Evolutionary conservation across 805 yeast genomes (phyloP).

Genomic region (Saturnispora sekii): DNA sequence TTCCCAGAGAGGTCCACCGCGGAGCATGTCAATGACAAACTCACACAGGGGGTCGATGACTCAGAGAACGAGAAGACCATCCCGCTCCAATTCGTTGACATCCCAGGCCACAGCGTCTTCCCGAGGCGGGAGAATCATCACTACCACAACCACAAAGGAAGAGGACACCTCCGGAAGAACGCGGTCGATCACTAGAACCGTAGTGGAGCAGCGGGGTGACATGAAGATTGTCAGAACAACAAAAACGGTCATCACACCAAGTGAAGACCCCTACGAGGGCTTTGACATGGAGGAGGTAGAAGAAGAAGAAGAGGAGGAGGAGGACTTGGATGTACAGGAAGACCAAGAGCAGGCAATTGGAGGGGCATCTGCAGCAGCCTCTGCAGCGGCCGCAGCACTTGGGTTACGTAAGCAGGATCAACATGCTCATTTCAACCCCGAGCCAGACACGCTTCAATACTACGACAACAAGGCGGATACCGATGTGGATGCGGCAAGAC

Average conservation of each 20-base stretch:
- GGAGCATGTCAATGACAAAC: slow-evolving; percentile 6
- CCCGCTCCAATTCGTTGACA: slow-evolving; percentile 23
- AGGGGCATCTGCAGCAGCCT: slow-evolving; percentile 10
- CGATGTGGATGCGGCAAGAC: neutral
- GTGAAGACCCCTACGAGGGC: slow-evolving; percentile 18
- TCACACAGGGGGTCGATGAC: slow-evolving; percentile 20
- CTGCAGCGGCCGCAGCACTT: neutral
- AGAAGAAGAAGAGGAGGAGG: neutral
- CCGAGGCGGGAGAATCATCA: slow-evolving; percentile 27
- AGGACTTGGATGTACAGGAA: neutral
- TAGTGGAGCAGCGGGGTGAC: slow-evolving; percentile 40
- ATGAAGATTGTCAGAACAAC: slow-evolving; percentile 41
- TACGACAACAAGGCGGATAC: neutral
- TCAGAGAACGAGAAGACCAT: slow-evolving; percentile 9
- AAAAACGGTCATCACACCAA: slow-evolving; percentile 21
- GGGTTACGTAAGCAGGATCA: neutral
- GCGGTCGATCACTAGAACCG: slow-evolving; percentile 43
- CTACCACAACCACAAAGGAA: slow-evolving; percentile 34
- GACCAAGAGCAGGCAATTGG: neutral
- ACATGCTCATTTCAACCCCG: slow-evolving; percentile 4
- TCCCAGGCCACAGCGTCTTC: slow-evolving; percentile 23
- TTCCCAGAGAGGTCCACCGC: neutral
- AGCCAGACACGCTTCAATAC: neutral
- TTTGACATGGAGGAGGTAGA: slow-evolving; percentile 8
- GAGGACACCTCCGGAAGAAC: slow-evolving; percentile 44